Percentiles rank a stretch among this genome's conserved stretches.
Conservation (phyloP, 2,329 filamentous ascomycete species). For the Xylaria sp. region DNA sequence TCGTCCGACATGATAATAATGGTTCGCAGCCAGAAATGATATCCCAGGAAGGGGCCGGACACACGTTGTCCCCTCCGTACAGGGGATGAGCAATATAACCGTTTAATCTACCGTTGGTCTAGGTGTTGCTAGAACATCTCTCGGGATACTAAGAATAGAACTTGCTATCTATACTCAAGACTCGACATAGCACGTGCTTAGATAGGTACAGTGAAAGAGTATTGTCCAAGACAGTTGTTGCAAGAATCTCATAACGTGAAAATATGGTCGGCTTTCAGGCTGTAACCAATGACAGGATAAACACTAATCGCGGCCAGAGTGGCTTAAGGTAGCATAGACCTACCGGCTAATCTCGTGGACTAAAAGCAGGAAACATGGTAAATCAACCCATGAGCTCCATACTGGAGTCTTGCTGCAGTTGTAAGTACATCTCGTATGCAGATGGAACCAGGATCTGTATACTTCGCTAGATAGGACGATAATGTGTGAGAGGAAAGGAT, state of each 20-base stretch:
- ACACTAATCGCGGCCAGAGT: constrained; percentile 12
- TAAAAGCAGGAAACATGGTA: not conserved
- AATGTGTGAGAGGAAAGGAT: not conserved
- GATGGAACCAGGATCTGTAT: not conserved
- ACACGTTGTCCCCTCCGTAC: not conserved
- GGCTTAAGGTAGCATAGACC: constrained; percentile 2
- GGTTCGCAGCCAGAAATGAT: not conserved
- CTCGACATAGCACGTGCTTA: not conserved
- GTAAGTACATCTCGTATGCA: not conserved
- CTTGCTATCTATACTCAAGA: not conserved
- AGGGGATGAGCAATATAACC: constrained; percentile 19
- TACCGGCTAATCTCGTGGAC: constrained; percentile 27
- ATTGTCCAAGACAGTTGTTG: not conserved
- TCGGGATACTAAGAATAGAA: constrained; percentile 7
- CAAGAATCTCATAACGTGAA: not conserved
- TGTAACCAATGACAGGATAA: constrained; percentile 16
- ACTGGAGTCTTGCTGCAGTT: not conserved
- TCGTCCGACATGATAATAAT: not conserved
- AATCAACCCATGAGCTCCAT: not conserved
- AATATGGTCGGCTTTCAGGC: not conserved
- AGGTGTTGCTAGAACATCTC: constrained; percentile 1
- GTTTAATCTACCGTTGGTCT: constrained; percentile 15
- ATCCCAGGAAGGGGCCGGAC: not conserved
- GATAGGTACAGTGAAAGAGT: not conserved
- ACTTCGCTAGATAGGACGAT: not conserved